Conservation (phyloP, 768 basidiomycete species). For the Suillus luteus region DNA sequence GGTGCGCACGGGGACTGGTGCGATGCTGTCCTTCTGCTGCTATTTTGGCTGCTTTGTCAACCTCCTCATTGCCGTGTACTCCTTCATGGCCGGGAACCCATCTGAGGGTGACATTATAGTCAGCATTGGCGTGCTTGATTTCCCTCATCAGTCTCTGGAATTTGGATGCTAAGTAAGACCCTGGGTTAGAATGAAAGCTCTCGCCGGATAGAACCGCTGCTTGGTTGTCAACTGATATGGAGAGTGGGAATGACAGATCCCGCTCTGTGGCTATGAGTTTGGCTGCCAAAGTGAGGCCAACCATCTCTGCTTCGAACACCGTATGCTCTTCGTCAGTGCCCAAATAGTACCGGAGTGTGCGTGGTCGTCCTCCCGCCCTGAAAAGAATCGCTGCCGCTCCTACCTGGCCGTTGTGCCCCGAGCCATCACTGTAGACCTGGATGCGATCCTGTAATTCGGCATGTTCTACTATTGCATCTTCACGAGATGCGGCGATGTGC, state of each 20-base stretch:
- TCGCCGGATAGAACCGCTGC: constrained; percentile 14
- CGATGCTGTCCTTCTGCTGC: not conserved
- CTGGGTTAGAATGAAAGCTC: not conserved
- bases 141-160: not conserved
- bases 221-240: constrained; percentile 19
- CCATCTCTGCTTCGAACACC: constrained; percentile 20
- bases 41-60: constrained; percentile 1
- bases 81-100: not conserved
- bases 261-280: constrained; percentile 4
- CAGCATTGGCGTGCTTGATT: not conserved
- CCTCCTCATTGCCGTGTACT: too few species aligned
- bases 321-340: constrained; percentile 13
- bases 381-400: constrained; percentile 21
- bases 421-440: constrained; percentile 23
- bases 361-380: accelerated
- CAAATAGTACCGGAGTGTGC: constrained; percentile 10
- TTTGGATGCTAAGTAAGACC: not conserved
- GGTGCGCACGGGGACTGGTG: not conserved
- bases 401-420: not conserved
- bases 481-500: not conserved
- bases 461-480: not conserved
- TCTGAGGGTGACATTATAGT: not conserved
- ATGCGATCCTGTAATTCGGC: not conserved
- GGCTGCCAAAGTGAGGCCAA: constrained; percentile 16
- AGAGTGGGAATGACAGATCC: not conserved